Base-by-base conservation (phyloP, 2,329 filamentous ascomycete genomes). In the Colletotrichum scovillei region DNA sequence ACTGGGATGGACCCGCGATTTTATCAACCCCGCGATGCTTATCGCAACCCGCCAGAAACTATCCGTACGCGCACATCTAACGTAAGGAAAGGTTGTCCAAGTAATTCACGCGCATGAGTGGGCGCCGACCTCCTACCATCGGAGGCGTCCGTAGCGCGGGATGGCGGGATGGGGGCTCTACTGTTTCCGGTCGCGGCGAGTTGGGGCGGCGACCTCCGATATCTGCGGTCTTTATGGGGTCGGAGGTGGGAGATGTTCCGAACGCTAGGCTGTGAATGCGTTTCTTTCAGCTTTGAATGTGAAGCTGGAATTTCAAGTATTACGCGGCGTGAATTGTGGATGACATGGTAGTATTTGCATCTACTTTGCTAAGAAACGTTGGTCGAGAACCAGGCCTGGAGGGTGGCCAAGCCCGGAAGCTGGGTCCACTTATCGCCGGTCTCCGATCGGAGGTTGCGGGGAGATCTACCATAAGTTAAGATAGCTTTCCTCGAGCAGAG, bases 191-290 rank as follows among this genome's bases (percentile, higher is more conserved):
- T 73, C 62, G 59, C 76, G 76, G 42, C 42, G 42, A 0, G 42
- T 0, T 49, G 16, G 6, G 42, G 42, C 42, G 42, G 76, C 72
- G 75, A 77, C 72, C 76, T 77, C 76, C 76, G 72, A 68, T 30
- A n/a, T 7, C 22, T 46, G 53, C 19, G 12, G 42, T 28, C 5
- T 26, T 9, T 11, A 2, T 4, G 1, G n/a, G 19, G 2, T 12
- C 35, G 53, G 22, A 28, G 32, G 14, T 32, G 52, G 24, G 63
- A 62, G 11, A 5, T 9, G 16, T 32, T 22, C 69, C 53, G 16
- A 16, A 42, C 67, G 46, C 60, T 66, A n/a, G 55, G 62, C 57
- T 1, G 30, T 19, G 1, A 24, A 5, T 46, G 26, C 9, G 8
- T 38, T 1, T 9, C 24, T 56, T 46, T 16, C 12, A n/a, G 32